These are phyloP conservation scores for Tylopilus subfusipes DNA, from an alignment of 768 basidiomycete species.

Conservation along the genomic window DNA sequence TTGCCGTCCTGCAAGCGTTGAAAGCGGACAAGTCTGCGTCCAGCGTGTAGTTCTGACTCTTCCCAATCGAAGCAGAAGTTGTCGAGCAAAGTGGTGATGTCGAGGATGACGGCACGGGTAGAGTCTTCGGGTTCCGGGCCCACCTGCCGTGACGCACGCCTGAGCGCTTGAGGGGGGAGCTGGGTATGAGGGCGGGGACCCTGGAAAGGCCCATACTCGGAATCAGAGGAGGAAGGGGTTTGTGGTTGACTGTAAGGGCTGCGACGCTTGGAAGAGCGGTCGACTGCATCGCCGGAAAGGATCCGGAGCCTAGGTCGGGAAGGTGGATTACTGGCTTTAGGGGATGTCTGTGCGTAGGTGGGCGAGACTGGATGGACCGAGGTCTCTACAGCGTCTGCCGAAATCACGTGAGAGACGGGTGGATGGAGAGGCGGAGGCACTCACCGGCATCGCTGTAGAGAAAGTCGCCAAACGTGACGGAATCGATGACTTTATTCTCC, in stretches of 20 bases:
- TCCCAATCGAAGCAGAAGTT: constrained; percentile 57
- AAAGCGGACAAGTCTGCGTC: constrained; percentile 87
- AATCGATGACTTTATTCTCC: constrained; percentile 53
- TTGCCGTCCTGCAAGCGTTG: constrained; percentile 73
- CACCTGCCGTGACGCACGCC: constrained; percentile 24
- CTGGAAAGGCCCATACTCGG: constrained; percentile 30
- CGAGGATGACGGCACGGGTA: constrained; percentile 55
- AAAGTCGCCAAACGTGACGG: constrained; percentile 69
- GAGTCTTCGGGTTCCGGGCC: constrained; percentile 38
- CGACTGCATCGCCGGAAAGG: constrained; percentile 17
- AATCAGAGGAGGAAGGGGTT: constrained; percentile 41
- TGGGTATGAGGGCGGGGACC: constrained; percentile 20
- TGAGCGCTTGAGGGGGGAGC: constrained; percentile 9
- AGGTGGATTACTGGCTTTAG: constrained; percentile 4
- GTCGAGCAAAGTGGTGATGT: constrained; percentile 56
- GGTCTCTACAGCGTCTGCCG: constrained; percentile 7
- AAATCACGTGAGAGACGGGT: not conserved
- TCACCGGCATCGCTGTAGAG: constrained; percentile 53
- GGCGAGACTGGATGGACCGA: not conserved
- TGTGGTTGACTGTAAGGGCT: constrained; percentile 40
- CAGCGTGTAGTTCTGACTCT: constrained; percentile 58
- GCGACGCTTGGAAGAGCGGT: constrained; percentile 35
- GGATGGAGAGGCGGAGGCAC: not conserved
- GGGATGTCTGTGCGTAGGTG: not conserved
- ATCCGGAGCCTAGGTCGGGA: constrained; percentile 29